phyloP scores from a whole-genome alignment of 352 stramenopile species.

The Globisporangium splendens region DNA sequence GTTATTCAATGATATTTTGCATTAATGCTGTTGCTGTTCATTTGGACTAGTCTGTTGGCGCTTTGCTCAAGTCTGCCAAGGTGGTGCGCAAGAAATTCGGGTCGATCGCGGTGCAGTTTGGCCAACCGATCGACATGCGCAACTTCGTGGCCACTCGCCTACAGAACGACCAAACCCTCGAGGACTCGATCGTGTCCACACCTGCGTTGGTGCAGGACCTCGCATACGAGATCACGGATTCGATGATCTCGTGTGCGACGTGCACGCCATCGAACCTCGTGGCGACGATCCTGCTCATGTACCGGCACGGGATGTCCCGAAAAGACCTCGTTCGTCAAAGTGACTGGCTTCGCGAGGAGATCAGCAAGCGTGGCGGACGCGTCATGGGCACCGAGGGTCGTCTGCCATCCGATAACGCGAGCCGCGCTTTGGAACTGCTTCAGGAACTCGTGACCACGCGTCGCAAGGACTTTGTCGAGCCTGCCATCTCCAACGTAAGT shows the following conservation, averaged over 20 bases:
- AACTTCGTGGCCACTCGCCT: slow-evolving; percentile 34
- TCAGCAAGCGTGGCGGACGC: slow-evolving; percentile 61
- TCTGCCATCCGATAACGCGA: slow-evolving; percentile 58
- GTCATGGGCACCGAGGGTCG: slow-evolving; percentile 71
- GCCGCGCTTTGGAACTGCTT: slow-evolving; percentile 63
- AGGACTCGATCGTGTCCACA: slow-evolving; percentile 31
- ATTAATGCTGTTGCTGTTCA: background rate
- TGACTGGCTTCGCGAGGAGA: slow-evolving; percentile 70
- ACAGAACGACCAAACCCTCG: slow-evolving; percentile 13
- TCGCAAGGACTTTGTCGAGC: slow-evolving; percentile 77
- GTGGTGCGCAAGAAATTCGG: slow-evolving; percentile 79
- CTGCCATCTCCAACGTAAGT: slow-evolving; percentile 68
- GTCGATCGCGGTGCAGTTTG: slow-evolving; percentile 79
- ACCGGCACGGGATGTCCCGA: slow-evolving; percentile 74
- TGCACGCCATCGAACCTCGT: slow-evolving; percentile 76
- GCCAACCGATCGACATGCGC: slow-evolving; percentile 60
- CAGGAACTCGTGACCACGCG: slow-evolving; percentile 63
- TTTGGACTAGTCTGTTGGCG: slow-evolving; percentile 40
- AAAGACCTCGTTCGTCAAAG: slow-evolving; percentile 67
- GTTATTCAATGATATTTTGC: no score
- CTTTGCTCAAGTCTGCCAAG: slow-evolving; percentile 64
- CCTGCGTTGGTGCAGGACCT: slow-evolving; percentile 51
- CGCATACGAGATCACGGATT: slow-evolving; percentile 71
- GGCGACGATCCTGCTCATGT: slow-evolving; percentile 71
- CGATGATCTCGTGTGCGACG: slow-evolving; percentile 62